These are phyloP conservation scores for Periconia sp. DNA, from an alignment of 2,329 filamentous ascomycete genomes.

Conservation along the genomic window DNA sequence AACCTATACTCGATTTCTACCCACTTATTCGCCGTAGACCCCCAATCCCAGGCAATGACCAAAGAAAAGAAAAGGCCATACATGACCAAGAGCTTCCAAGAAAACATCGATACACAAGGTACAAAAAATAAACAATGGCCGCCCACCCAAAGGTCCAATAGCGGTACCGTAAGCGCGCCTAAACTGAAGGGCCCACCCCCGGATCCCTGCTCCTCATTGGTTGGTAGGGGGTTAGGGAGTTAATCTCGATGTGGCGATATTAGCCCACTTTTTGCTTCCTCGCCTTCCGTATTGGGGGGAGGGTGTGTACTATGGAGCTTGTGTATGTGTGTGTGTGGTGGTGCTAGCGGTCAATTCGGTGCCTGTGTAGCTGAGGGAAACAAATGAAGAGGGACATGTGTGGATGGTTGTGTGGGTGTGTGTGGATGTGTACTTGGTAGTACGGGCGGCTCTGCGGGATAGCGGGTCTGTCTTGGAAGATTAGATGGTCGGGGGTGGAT, in stretches of 20 bases:
- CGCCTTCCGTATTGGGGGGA: background rate
- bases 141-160: no score
- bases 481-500: background rate
- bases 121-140: no score
- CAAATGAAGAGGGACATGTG: background rate
- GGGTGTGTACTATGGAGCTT: slow-evolving; percentile 3
- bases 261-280: background rate
- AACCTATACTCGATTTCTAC: no score
- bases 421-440: slow-evolving; percentile 3
- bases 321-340: no score
- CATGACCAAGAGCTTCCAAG: no score
- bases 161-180: no score
- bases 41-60: no score
- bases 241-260: background rate
- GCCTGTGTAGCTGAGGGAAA: background rate
- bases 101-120: no score
- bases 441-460: slow-evolving; percentile 34
- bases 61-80: no score
- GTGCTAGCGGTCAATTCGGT: background rate
- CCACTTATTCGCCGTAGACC: no score
- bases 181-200: background rate
- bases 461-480: background rate
- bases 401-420: background rate
- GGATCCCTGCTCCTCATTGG: slow-evolving; percentile 56
- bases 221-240: background rate